These are phyloP conservation scores for Solanum gandarillasii DNA, from an alignment of 257 asterid genomes.

Conservation along the genomic window DNA sequence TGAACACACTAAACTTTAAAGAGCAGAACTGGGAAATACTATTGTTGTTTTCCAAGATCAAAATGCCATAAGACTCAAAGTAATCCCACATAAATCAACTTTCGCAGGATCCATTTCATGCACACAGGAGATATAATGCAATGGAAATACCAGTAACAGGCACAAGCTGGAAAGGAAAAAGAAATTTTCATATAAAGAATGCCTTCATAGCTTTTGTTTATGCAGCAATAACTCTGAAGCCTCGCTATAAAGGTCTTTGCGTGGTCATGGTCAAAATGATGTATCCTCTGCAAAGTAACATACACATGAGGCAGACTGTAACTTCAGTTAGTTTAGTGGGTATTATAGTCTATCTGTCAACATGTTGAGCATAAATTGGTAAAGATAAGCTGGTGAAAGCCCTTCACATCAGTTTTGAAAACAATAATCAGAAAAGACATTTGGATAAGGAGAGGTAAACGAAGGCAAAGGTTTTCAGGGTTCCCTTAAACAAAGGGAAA, in stretches of 20 bases:
- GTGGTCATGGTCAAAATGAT: too few relatives aligned
- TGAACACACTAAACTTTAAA: neutral
- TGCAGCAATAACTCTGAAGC: neutral
- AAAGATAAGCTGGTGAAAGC: neutral
- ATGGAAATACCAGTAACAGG: neutral
- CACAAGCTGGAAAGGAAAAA: neutral
- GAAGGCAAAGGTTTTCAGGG: neutral
- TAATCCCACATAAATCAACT: neutral
- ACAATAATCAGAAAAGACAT: neutral
- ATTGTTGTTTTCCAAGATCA: neutral
- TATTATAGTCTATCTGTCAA: too few relatives aligned
- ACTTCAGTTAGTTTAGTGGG: neutral
- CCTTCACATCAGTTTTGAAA: neutral
- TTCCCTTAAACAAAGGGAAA: neutral
- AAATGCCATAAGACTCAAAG: neutral
- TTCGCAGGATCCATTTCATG: neutral
- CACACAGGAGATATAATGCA: neutral
- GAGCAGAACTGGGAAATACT: neutral
- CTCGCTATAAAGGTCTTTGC: neutral
- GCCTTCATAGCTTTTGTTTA: neutral
- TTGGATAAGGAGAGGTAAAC: neutral
- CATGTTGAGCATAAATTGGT: neutral
- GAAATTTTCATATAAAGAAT: neutral
- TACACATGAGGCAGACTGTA: neutral
- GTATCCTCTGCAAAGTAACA: neutral